phyloP scores from a whole-genome alignment of 495 filamentous ascomycete genomes.

The Aspergillus nanangensis region DNA sequence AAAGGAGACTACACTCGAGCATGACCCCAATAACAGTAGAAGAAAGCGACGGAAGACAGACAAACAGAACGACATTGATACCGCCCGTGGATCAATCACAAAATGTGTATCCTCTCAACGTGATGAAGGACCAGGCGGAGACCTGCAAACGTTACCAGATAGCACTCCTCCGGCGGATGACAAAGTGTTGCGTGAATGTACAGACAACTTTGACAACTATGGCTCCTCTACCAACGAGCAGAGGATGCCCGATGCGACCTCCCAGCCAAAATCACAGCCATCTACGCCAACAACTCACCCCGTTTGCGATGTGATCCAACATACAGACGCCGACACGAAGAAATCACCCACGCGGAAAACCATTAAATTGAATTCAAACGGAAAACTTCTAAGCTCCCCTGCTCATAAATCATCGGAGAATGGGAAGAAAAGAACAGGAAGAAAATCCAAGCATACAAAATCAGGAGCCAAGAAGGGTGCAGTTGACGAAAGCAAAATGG shows the following conservation, averaged over 20 bases:
- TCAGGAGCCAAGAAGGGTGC: constrained; percentile 17
- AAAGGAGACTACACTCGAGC: constrained; percentile 21
- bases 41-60: constrained; percentile 49
- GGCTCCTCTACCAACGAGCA: background rate
- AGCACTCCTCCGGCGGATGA: background rate
- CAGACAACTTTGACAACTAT: background rate
- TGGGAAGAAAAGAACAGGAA: constrained; percentile 17
- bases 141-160: too few relatives aligned
- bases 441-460: constrained; percentile 23
- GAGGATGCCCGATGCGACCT: background rate
- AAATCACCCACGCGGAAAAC: constrained; percentile 44
- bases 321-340: constrained; percentile 7
- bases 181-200: background rate
- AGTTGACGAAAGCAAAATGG: constrained; percentile 13
- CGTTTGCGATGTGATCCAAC: too few relatives aligned
- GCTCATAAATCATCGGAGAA: background rate
- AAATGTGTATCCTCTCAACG: background rate
- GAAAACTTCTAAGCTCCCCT: constrained; percentile 53
- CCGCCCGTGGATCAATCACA: background rate
- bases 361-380: constrained; percentile 51
- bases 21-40: constrained; percentile 39
- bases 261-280: background rate
- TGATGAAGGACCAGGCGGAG: background rate
- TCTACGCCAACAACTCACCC: background rate
- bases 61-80: constrained; percentile 20